Conservation (phyloP, 768 basidiomycete genomes). For the Agaricus sinodeliciosus region DNA sequence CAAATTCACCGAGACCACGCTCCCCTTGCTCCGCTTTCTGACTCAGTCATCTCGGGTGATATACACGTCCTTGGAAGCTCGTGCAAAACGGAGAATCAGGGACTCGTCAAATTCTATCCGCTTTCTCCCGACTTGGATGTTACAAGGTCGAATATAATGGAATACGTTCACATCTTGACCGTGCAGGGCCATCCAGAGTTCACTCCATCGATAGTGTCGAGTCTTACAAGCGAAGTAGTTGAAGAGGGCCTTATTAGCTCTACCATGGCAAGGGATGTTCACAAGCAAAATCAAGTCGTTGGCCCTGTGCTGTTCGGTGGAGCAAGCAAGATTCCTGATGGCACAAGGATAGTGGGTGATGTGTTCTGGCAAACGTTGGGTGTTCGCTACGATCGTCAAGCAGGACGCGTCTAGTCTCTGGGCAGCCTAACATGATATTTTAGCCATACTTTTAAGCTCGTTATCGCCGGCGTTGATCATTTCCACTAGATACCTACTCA, state of each 20-base stretch:
- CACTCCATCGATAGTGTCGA: slow-evolving; percentile 48
- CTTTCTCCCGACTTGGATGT: background rate
- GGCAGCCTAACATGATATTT: no score
- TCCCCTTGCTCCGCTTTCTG: slow-evolving; percentile 38
- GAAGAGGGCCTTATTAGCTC: slow-evolving; percentile 28
- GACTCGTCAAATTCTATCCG: slow-evolving; percentile 50
- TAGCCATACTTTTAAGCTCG: no score
- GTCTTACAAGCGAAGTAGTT: slow-evolving; percentile 30
- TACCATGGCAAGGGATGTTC: background rate
- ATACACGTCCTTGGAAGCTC: slow-evolving; percentile 65
- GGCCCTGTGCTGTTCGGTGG: background rate
- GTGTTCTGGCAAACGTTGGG: slow-evolving; percentile 42
- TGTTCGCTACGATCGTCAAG: slow-evolving; percentile 11
- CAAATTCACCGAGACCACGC: slow-evolving; percentile 91
- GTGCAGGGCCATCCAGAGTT: slow-evolving; percentile 94
- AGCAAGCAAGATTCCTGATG: slow-evolving; percentile 40
- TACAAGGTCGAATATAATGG: slow-evolving; percentile 12
- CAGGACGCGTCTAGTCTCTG: background rate
- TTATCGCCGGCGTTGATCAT: no score
- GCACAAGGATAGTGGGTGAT: slow-evolving; percentile 32
- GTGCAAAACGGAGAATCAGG: slow-evolving; percentile 52
- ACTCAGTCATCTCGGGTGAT: slow-evolving; percentile 10
- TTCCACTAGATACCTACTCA: no score
- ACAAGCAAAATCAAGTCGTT: background rate
- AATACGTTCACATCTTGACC: slow-evolving; percentile 64